Percentiles rank a stretch among this genome's conserved stretches.
Conservation (phyloP, 352 stramenopile genomes). For the Pythium oligandrum region DNA sequence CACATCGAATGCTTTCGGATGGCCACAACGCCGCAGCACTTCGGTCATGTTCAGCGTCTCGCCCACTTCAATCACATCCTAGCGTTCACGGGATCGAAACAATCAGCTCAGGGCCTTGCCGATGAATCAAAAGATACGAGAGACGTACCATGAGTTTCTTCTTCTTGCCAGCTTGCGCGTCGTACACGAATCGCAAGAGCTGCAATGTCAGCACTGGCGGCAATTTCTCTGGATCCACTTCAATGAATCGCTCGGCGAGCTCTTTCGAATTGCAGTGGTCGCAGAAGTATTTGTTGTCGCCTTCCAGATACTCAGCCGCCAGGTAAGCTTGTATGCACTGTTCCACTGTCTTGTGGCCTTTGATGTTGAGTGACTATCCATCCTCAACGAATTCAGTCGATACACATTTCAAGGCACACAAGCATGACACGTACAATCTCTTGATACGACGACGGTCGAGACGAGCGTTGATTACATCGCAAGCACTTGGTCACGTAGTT, state of each 20-base stretch:
- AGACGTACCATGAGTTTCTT: constrained; percentile 79
- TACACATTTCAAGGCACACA: too few relatives aligned
- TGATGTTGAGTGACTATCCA: constrained; percentile 76
- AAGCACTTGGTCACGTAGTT: constrained; percentile 83
- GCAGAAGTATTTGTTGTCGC: constrained; percentile 88
- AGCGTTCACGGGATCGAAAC: background rate
- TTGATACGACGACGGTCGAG: constrained; percentile 65
- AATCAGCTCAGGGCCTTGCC: too few relatives aligned
- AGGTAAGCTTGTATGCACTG: constrained; percentile 72
- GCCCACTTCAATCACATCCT: constrained; percentile 84
- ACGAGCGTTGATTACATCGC: constrained; percentile 60
- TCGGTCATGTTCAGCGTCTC: constrained; percentile 78
- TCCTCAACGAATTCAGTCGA: too few relatives aligned
- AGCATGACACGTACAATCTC: constrained; percentile 50
- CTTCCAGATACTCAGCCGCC: constrained; percentile 66
- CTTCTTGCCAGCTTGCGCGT: constrained; percentile 60
- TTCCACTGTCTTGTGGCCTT: constrained; percentile 67
- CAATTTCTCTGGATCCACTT: constrained; percentile 47
- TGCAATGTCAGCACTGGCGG: constrained; percentile 76
- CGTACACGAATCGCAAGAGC: constrained; percentile 85
- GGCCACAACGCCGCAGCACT: constrained; percentile 39
- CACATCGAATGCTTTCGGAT: constrained; percentile 32
- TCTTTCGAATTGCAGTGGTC: constrained; percentile 72
- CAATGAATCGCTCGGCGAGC: constrained; percentile 65
- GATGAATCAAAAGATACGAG: background rate